Percentiles rank a stretch among this genome's conserved stretches.
These are phyloP conservation scores for Mucor mucedo DNA, from an alignment of 371 early-diverging fungal genomes.

Conservation along the genomic window DNA sequence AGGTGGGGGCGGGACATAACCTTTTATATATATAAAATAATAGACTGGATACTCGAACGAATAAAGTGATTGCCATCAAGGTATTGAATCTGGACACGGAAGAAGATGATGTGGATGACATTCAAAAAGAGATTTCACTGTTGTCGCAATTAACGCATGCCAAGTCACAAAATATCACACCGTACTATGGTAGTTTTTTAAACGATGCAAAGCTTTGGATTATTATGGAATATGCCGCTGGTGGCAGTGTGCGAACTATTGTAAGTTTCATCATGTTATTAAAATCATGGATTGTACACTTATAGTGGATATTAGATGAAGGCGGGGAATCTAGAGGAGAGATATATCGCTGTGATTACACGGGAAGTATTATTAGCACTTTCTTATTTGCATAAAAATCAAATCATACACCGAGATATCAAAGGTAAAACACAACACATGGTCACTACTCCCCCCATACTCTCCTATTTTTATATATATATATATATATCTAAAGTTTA, in stretches of 20 bases:
- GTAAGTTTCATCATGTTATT: conserved; percentile 49
- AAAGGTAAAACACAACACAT: conserved; percentile 71
- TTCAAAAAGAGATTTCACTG: conserved; percentile 91
- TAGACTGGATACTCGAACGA: conserved; percentile 72
- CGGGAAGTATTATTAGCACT: conserved; percentile 88
- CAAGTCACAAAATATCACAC: conserved; percentile 89
- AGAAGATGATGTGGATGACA: conserved; percentile 96
- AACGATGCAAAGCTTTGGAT: conserved; percentile 95
- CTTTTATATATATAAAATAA: too few species aligned
- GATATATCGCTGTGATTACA: conserved; percentile 84
- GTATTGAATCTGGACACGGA: conserved; percentile 95
- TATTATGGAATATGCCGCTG: conserved; percentile 97
- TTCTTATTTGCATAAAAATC: conserved; percentile 90
- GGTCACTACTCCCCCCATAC: too few species aligned
- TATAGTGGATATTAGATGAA: conserved; percentile 65
- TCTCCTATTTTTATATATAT: neutral
- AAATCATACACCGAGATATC: conserved; percentile 97
- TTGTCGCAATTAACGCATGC: conserved; percentile 83
- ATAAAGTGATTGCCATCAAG: conserved; percentile 90
- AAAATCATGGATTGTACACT: neutral
- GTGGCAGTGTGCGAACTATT: conserved; percentile 87
- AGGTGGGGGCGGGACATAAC: too few species aligned
- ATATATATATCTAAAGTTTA: neutral
- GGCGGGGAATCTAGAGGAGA: conserved; percentile 88
- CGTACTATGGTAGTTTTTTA: conserved; percentile 91